Percentiles rank a stretch among this genome's conserved stretches.
These are phyloP conservation scores for Bipolaris bicolor DNA, from an alignment of 2,329 filamentous ascomycete genomes.

Conservation along the genomic window DNA sequence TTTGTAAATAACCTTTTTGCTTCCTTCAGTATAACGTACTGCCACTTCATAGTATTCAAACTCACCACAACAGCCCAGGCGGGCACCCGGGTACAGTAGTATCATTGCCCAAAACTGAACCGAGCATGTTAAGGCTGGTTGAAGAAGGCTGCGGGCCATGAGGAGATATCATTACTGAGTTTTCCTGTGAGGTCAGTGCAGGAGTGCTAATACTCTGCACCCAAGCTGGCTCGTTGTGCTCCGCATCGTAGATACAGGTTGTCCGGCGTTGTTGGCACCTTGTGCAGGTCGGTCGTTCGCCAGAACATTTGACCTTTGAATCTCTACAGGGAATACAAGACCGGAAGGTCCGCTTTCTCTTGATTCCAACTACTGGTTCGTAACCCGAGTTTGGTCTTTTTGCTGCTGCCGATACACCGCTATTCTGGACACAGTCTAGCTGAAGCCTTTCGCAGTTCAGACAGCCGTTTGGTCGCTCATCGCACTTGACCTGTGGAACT, in stretches of 20 bases:
- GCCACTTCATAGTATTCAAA: not conserved
- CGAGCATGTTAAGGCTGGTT: slow-evolving; percentile 7
- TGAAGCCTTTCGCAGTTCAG: slow-evolving; percentile 41
- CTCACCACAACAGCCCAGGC: slow-evolving; percentile 32
- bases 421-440: slow-evolving; percentile 37
- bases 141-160: slow-evolving; percentile 25
- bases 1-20: slow-evolving; percentile 30
- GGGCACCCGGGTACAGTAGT: slow-evolving; percentile 28
- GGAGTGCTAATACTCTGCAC: slow-evolving; percentile 36
- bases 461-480: slow-evolving; percentile 40
- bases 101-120: slow-evolving; percentile 9
- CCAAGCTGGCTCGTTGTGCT: slow-evolving; percentile 41
- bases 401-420: slow-evolving; percentile 18
- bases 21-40: not conserved
- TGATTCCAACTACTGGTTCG: slow-evolving; percentile 35
- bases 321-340: slow-evolving; percentile 41
- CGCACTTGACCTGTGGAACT: slow-evolving; percentile 37
- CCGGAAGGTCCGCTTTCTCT: slow-evolving; percentile 41
- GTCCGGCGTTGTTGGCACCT: slow-evolving; percentile 36
- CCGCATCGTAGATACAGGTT: slow-evolving; percentile 37
- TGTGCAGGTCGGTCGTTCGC: slow-evolving; percentile 38
- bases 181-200: slow-evolving; percentile 14
- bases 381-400: slow-evolving; percentile 25
- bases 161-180: slow-evolving; percentile 18
- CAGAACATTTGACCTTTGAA: slow-evolving; percentile 42